phyloP scores from a whole-genome alignment of 225 moss, liverwort and hornwort species.

The Pseudisothecium myosuroides region DNA sequence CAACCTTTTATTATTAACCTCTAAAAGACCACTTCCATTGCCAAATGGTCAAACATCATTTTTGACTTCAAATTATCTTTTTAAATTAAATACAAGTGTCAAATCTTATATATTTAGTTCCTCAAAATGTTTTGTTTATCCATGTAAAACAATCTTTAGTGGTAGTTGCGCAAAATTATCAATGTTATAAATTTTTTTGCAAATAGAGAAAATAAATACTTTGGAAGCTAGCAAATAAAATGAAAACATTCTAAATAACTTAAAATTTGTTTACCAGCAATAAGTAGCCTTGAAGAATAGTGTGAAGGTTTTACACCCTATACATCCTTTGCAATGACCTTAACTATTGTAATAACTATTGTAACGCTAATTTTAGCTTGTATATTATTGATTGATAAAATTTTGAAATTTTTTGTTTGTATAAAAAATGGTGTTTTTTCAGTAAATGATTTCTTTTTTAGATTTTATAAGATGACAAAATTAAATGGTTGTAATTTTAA shows the following conservation, averaged over 20 bases:
- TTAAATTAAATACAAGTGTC: background rate
- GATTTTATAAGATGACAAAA: background rate
- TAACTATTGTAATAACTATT: too few relatives aligned
- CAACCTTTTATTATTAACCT: background rate
- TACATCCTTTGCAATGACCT: too few relatives aligned
- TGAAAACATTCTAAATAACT: too few relatives aligned
- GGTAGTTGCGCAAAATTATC: background rate
- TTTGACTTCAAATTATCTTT: background rate
- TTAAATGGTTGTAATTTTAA: background rate
- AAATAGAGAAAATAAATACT: background rate
- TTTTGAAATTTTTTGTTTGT: background rate
- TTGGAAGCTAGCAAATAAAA: background rate
- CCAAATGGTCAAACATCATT: background rate
- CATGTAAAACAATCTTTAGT: background rate
- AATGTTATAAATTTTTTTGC: background rate
- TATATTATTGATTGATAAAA: too few relatives aligned
- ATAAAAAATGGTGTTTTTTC: fast-evolving
- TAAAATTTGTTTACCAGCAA: background rate
- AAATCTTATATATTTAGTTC: background rate
- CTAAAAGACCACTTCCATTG: background rate
- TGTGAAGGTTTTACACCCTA: background rate
- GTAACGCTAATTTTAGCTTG: background rate
- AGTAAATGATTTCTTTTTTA: background rate
- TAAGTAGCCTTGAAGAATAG: background rate
- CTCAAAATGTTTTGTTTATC: background rate